These are phyloP conservation scores for Nidularia pulvinata DNA, from an alignment of 768 basidiomycete species.

Conservation along the genomic window DNA sequence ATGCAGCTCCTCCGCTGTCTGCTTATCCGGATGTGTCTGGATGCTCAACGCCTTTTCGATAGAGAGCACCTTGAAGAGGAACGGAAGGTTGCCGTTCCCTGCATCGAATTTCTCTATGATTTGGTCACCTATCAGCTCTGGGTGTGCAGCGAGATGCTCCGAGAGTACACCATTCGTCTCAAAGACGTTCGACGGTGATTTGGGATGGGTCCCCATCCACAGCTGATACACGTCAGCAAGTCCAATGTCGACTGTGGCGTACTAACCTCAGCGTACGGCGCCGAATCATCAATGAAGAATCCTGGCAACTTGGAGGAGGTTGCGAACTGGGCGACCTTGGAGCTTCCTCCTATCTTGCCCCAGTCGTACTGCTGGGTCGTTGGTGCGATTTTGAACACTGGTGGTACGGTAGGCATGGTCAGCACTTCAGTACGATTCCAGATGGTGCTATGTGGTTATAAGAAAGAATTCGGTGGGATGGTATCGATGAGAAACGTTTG, in stretches of 20 bases:
- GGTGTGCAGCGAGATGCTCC: conserved; percentile 62
- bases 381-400: conserved; percentile 79
- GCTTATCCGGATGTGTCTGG: conserved; percentile 91
- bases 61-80: conserved; percentile 90
- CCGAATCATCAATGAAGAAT: conserved; percentile 66
- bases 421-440: no score
- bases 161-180: conserved; percentile 42
- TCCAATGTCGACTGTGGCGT: background rate
- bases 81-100: conserved; percentile 73
- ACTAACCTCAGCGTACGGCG: conserved; percentile 90
- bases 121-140: conserved; percentile 63
- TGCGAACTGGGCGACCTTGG: conserved; percentile 90
- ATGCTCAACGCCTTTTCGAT: conserved; percentile 91
- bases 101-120: conserved; percentile 58
- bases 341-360: conserved; percentile 82
- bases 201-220: conserved; percentile 99
- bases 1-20: conserved; percentile 71
- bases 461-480: no score
- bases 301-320: conserved; percentile 55
- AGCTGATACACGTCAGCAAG: conserved; percentile 47
- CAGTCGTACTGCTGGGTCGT: conserved; percentile 94
- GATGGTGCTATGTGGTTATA: no score
- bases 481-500: no score
- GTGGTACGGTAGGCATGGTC: background rate
- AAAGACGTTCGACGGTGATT: conserved; percentile 43